Conservation (phyloP, 2,329 filamentous ascomycete species). For the Colletotrichum sansevieriae region DNA sequence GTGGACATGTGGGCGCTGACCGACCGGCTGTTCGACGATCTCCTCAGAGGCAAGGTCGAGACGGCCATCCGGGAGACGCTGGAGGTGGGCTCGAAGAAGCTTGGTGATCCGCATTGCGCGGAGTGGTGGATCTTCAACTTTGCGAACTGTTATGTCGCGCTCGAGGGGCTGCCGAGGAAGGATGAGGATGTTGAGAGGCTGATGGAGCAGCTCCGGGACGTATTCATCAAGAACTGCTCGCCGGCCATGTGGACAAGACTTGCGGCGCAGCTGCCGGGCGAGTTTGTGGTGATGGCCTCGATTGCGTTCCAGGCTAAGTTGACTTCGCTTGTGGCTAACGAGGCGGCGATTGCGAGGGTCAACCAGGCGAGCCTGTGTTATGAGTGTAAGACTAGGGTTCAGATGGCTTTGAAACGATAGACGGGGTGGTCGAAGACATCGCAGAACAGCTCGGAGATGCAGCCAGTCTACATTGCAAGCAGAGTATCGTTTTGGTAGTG, state of each 20-base stretch:
- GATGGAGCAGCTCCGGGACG: constrained; percentile 7
- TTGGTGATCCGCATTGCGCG: constrained; percentile 21
- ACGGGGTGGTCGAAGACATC: background rate
- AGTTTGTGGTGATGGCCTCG: constrained; percentile 28
- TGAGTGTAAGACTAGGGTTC: constrained; percentile 38
- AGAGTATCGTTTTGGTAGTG: background rate
- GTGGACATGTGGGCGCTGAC: constrained; percentile 36
- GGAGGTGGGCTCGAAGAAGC: constrained; percentile 19
- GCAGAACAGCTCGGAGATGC: background rate
- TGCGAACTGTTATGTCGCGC: constrained; percentile 29
- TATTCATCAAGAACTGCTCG: constrained; percentile 28
- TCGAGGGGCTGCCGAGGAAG: constrained; percentile 21
- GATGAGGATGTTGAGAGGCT: constrained; percentile 25
- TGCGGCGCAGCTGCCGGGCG: constrained; percentile 17
- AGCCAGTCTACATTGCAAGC: too few relatives aligned
- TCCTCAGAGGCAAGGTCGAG: constrained; percentile 28
- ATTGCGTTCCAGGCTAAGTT: constrained; percentile 37
- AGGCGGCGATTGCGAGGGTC: constrained; percentile 35
- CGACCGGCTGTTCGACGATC: constrained; percentile 37
- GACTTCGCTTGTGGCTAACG: constrained; percentile 26
- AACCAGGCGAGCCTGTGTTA: constrained; percentile 35
- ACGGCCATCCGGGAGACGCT: constrained; percentile 38
- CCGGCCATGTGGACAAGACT: constrained; percentile 24
- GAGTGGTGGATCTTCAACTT: constrained; percentile 37
- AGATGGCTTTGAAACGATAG: constrained; percentile 13